These are phyloP conservation scores for Xylogone sp. DNA, from an alignment of 2,329 filamentous ascomycete species.

Conservation along the genomic window DNA sequence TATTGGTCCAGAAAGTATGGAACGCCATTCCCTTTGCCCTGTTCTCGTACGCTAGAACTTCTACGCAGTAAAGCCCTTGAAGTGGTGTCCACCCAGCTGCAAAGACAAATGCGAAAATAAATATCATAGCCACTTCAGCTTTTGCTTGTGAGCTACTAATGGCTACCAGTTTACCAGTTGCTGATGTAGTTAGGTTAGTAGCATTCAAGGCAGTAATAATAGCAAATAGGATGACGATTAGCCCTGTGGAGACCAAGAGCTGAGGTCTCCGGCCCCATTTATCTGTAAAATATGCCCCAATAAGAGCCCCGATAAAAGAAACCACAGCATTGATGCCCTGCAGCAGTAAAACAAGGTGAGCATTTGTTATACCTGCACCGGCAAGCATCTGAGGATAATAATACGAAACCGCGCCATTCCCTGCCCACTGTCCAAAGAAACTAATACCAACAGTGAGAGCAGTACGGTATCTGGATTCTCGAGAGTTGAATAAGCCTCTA, in stretches of 20 bases:
- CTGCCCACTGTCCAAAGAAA: slow-evolving; percentile 44
- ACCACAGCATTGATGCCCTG: slow-evolving; percentile 42
- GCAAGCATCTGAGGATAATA: slow-evolving; percentile 40
- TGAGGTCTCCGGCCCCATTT: slow-evolving; percentile 42
- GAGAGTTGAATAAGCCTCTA: slow-evolving; percentile 45
- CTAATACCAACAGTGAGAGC: slow-evolving; percentile 45
- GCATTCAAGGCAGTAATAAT: slow-evolving; percentile 38
- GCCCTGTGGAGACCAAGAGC: slow-evolving; percentile 37
- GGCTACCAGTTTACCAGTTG: slow-evolving; percentile 29
- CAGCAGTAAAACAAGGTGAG: slow-evolving; percentile 36
- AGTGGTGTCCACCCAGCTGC: slow-evolving; percentile 42
- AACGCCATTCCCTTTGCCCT: slow-evolving; percentile 45
- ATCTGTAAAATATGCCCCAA: slow-evolving; percentile 39
- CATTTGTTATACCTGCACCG: slow-evolving; percentile 37
- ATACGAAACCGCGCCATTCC: slow-evolving; percentile 41
- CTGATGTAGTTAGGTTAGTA: slow-evolving; percentile 28
- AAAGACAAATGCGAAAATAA: slow-evolving; percentile 12
- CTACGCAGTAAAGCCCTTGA: slow-evolving; percentile 44
- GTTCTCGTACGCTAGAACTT: slow-evolving; percentile 41
- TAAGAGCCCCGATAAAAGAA: slow-evolving; percentile 37
- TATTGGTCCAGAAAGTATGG: slow-evolving; percentile 42
- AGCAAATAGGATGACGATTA: slow-evolving; percentile 35
- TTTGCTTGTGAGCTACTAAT: slow-evolving; percentile 32
- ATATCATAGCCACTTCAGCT: slow-evolving; percentile 39
- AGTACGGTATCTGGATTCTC: slow-evolving; percentile 42